A percentile compares a stretch with the other conserved stretches of the same genome.
Conservation (phyloP, 1,284 basidiomycete species). For the Gymnopus androsaceus region DNA sequence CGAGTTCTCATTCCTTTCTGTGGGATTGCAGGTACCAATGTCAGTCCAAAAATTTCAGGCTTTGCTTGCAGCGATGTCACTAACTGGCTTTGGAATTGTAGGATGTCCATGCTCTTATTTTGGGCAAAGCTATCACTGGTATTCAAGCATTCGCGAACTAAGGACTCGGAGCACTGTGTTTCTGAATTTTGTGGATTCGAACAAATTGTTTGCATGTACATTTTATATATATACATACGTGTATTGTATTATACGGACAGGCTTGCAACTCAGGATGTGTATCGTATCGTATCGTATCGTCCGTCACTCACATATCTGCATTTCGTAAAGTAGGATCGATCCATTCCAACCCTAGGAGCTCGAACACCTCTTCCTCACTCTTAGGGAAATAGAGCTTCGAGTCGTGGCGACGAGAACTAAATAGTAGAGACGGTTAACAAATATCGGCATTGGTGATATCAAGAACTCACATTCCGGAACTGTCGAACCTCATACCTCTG, state of each 20-base stretch:
- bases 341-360: constrained; percentile 66
- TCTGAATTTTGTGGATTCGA: background rate
- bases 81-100: constrained; percentile 39
- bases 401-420: constrained; percentile 63
- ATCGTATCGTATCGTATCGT: background rate
- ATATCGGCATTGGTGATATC: constrained; percentile 1
- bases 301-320: constrained; percentile 43
- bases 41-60: too few species aligned
- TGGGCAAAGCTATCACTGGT: constrained; percentile 91
- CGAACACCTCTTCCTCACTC: constrained; percentile 71
- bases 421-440: background rate
- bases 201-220: background rate
- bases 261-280: too few species aligned
- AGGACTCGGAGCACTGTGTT: constrained; percentile 17
- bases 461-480: constrained; percentile 65
- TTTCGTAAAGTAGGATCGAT: constrained; percentile 70
- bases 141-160: constrained; percentile 77
- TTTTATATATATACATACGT: background rate
- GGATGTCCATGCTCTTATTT: constrained; percentile 85
- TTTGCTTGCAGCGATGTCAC: too few species aligned
- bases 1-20: constrained; percentile 15
- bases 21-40: constrained; percentile 48
- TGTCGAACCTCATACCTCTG: constrained; percentile 80
- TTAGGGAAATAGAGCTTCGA: constrained; percentile 58
- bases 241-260: too few species aligned